Base-by-base conservation (phyloP, 73 alveolate genomes). In the Halteria grandinella region DNA sequence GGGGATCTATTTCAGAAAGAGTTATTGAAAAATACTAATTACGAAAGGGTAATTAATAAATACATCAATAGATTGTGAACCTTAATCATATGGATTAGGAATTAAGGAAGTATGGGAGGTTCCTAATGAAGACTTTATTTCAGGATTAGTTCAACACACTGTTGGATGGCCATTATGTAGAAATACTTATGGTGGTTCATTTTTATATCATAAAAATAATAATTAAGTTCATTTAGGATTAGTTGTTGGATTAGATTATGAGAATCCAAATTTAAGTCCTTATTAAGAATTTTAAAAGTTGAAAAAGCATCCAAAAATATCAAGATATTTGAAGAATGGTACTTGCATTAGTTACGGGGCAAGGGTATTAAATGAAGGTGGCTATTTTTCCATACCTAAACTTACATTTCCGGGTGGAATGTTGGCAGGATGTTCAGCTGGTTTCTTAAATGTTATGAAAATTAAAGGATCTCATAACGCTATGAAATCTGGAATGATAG, bases 341-440 rank as follows among this genome's bases (percentile, higher is more conserved):
- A 89, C 74, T 11, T 95, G 99, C 80, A 55, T 95, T 21, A 55
- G 96, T 23, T 95, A 95, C 76, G 99, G 99, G 21, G 99, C 99
- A 0, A 91, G 98, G 72, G 82, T 85, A 43, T 75, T 95, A 14
- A 95, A 93, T 59, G 97, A 90, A 66, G 98, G 99, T 34, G 99
- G 98, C 5, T 79, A 89, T 60, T 93, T 85, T 81, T 93, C 99
- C 28, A 71, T 94, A 29, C 99, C 99, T 14, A 91, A 94, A 52
- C 79, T 93, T 24, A 85, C 98, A 28, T 95, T 95, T 89, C 97
- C 98, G 15, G 99, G 99, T 12, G 99, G 99, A 23, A 91, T 93
- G 97, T 70, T 81, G 15, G 39, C 85, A 32, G 99, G 99, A 15
- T 95, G 98, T 71, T 78, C 95, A 20, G 99, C 98, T 39, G 99